Base-by-base conservation (phyloP, 805 yeast genomes). In the Saccharomycopsis sp. region DNA sequence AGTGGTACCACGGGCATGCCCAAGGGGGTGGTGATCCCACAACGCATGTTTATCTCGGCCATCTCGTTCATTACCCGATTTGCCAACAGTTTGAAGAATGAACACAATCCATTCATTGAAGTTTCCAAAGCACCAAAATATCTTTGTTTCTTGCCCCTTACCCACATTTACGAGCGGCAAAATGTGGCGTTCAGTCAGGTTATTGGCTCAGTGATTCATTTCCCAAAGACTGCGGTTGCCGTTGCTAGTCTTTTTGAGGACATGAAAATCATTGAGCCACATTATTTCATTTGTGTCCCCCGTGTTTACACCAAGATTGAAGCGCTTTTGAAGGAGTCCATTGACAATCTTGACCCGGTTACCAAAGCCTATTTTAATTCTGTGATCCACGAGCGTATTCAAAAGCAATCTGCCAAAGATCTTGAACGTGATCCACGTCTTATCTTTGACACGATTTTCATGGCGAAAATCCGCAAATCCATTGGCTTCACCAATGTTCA, bases 1-100 rank as follows among this genome's bases (percentile, higher is more conserved):
- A 76, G 84, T 0, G 88, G 88, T 23, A 80, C 88, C 2, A 79
- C 87, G 1, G 86, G 86, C 13, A 58, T 68, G 13, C 88, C 88
- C 36, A 80, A 80, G 58, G 88, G 88, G 39, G 87, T 76, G 13
- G 71, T 69, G 17, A 50, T 67, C 16, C 57, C 72, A 6, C 79
- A 76, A 30, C 50, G 51, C 3, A 66, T 62, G 52, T 65, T 68
- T 6, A 57, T 65, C 17, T 64, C 75, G 3, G 60, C 61, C 3
- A 64, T 75, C 15, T 7, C 30, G 5, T 15, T 26, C 12, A 16
- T 30, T 10, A 12, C 23, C 12, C 12, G n/a, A 25, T 25, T 25
- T 25, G 27, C 12, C 9, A n/a, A n/a, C 9, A 25, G 27, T 10
- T 10, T 25, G 12, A n/a, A n/a, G 51, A 68, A 68, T 13, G 69